Base-by-base conservation (phyloP, 2,329 filamentous ascomycete species). In the Clarireedia hainanense region DNA sequence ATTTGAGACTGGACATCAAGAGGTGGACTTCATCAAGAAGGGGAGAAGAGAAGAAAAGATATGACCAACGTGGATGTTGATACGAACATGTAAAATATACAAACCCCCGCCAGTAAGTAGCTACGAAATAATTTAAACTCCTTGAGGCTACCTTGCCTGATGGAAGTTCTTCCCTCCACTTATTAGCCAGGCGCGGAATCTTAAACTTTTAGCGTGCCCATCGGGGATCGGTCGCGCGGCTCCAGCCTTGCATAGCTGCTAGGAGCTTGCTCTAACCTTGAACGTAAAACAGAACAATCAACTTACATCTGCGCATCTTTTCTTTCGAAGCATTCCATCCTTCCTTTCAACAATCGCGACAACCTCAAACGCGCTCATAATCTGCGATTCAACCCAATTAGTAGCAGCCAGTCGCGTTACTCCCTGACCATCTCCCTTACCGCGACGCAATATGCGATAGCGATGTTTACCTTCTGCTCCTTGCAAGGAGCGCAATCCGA, bases 401-500 rank as follows among this genome's bases (percentile, higher is more conserved):
- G 12, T 14, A 34, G 10, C 30, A 14, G 10, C 30, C 14, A 34
- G 30, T 34, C 30, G 10, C 30, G 30, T 3, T 34, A 34, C 20
- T 34, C 9, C 20, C 39, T 42, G 6, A 42, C 5, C 15, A 20
- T 7, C 23, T 34, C 20, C 4, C 14, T 7, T 26, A 7, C 14
- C 39, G 24, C 17, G 17, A 14, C 39, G 43, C 53, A 56, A 46
- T 23, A 56, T 56, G 53, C 37, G 30, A 56, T 56, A 69, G 73
- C 62, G 66, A 99, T 99, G 94, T 97, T 99, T 77, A 95, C 88
- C 63, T 96, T 97, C 74, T 95, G 88, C 67, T 85, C 94, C 47
- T 78, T 99, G 57, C 85, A 96, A 64, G 94, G 94, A 69, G 92
- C 94, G 59, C 89, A 95, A 68, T 91, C 89, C 51, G 83, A 88